Evolutionary conservation across 2,329 filamentous ascomycete genomes (phyloP), one percentile per base, ranked within the genome.

Genomic region (Exophiala sp.): DNA sequence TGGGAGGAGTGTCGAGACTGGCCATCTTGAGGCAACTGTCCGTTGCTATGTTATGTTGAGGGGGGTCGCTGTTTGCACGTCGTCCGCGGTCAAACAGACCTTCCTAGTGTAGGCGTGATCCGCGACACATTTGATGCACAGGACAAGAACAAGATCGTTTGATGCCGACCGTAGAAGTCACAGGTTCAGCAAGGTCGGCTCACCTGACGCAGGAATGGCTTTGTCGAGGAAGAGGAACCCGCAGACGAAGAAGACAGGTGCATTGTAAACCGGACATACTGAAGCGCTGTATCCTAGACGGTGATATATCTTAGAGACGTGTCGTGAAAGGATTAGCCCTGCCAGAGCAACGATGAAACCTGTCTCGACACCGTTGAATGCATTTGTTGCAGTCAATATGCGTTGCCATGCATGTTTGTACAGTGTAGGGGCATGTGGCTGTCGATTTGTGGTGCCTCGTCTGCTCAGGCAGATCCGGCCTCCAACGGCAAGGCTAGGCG

Each of bases 151-250:
- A 43, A 30, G 19, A 23, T 43, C 30, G 37, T 43, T 38, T 41
- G 39, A 40, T 22, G 22, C 27, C 10, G 27, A 30, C 37, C 14
- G 41, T 18, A 41, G 30, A 29, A 41, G 52, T 55, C 52, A 55
- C 48, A 50, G 34, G 48, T 44, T 30, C 48, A 43, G 46, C 48
- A 41, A 40, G 35, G 34, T 29, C 19, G 41, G 40, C 48, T 55
- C 52, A 55, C 48, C 52, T 51, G 52, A 55, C 41, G 43, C 37
- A 40, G 41, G 41, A 27, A 42, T 35, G 27, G 32, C 34, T 30
- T 46, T 45, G 48, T 43, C 10, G 52, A 46, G 24, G 13, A 37
- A 41, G 46, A 11, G 16, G 22, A 47, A 47, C 39, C 52, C 43
- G 44, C 46, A 38, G 45, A 39, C 27, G 39, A 50, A 41, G 18